Conservation (phyloP, 2,329 filamentous ascomycete genomes). For the Elsinoe arachidis region DNA sequence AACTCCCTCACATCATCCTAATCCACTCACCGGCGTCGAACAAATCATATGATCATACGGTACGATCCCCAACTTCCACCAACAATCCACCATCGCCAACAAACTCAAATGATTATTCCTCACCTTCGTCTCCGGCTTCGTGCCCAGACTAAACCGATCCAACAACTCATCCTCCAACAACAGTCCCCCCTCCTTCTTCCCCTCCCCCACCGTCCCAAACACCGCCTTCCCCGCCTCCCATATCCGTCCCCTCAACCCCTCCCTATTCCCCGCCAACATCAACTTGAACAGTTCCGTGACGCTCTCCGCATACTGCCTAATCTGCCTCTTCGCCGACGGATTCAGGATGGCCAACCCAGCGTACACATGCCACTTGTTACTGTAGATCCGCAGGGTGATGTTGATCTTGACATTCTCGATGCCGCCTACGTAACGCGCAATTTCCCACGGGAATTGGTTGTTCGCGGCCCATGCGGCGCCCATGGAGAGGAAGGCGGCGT, state of each 20-base stretch:
- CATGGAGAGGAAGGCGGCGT: conserved; percentile 93
- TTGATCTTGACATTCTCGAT: conserved; percentile 99
- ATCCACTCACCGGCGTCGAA: conserved; percentile 66
- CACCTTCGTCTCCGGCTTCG: conserved; percentile 55
- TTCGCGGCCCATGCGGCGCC: conserved; percentile 96
- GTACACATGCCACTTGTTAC: conserved; percentile 99
- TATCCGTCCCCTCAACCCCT: conserved; percentile 66
- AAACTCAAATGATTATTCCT: conserved; percentile 92
- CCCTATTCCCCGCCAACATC: conserved; percentile 77
- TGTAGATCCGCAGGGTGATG: conserved; percentile 91
- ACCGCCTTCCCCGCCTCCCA: conserved; percentile 70
- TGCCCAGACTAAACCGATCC: conserved; percentile 78
- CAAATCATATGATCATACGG: conserved; percentile 99
- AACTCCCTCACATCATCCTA: background rate
- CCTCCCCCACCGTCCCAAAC: conserved; percentile 35
- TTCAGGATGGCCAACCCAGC: conserved; percentile 95
- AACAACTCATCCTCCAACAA: conserved; percentile 72
- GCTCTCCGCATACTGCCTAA: conserved; percentile 83
- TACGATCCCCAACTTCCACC: conserved; percentile 85
- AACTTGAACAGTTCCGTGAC: conserved; percentile 94
- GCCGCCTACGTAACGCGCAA: conserved; percentile 87
- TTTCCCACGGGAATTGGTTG: conserved; percentile 93
- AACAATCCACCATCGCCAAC: conserved; percentile 96
- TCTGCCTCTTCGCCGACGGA: conserved; percentile 83
- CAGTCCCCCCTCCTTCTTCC: conserved; percentile 53